These are phyloP conservation scores for Sporothrix globosa DNA, from an alignment of 2,329 filamentous ascomycete species.

Conservation along the genomic window DNA sequence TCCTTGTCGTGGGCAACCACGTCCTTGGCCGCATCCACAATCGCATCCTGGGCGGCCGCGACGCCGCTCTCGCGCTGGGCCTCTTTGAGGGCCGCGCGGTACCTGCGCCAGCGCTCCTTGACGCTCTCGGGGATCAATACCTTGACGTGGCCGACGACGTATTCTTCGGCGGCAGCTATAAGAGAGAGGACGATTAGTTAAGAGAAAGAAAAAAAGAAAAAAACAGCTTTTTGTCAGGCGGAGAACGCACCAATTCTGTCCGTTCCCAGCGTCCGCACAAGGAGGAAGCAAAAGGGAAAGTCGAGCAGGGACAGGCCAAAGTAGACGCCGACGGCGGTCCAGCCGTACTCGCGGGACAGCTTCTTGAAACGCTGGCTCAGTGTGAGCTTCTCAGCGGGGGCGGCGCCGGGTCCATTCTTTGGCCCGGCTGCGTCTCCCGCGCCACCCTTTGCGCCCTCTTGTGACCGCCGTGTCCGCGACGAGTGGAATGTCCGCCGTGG, in stretches of 20 bases:
- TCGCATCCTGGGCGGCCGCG: conserved; percentile 40
- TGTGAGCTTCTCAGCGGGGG: conserved; percentile 48
- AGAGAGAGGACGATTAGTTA: too few relatives aligned
- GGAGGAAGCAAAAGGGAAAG: conserved; percentile 92
- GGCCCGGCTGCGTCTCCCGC: background rate
- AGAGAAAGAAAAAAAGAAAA: background rate
- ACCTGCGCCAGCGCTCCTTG: conserved; percentile 57
- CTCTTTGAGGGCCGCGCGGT: conserved; percentile 53
- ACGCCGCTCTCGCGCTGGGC: conserved; percentile 51
- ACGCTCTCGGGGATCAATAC: conserved; percentile 63
- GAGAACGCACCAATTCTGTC: conserved; percentile 73
- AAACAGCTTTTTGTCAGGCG: background rate
- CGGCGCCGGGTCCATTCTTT: background rate
- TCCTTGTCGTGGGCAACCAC: background rate
- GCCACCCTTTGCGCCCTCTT: conserved; percentile 32
- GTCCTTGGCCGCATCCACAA: background rate
- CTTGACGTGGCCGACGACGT: conserved; percentile 63
- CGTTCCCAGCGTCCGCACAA: conserved; percentile 79
- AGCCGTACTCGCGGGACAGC: conserved; percentile 90
- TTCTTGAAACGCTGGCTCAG: conserved; percentile 76
- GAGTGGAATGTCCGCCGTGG: conserved; percentile 41
- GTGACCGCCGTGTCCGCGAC: conserved; percentile 38
- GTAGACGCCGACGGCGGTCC: conserved; percentile 92
- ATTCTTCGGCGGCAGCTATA: conserved; percentile 65
- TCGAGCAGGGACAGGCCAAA: conserved; percentile 79